Conservation (phyloP, 176 grass and related monocot species). For the Ampelocalamus luodianensis region DNA sequence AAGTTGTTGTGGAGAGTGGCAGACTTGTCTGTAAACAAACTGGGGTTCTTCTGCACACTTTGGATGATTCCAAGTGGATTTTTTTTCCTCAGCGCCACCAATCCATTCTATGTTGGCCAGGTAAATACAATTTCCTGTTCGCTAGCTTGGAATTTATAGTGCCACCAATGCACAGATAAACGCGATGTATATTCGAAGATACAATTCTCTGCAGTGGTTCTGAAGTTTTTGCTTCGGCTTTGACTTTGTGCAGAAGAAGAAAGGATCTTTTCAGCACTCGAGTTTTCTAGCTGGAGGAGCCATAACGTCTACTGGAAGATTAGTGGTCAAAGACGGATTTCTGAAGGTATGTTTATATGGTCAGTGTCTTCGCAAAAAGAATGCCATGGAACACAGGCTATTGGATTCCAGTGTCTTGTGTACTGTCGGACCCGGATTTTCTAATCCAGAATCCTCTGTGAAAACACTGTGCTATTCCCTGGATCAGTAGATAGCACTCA, state of each 20-base stretch:
- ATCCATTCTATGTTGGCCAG: slow-evolving; percentile 78
- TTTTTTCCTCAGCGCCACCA: slow-evolving; percentile 87
- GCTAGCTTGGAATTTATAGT: background rate
- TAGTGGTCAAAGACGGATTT: slow-evolving; percentile 84
- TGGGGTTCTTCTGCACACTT: slow-evolving; percentile 60
- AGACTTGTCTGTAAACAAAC: slow-evolving; percentile 69
- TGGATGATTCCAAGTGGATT: slow-evolving; percentile 85
- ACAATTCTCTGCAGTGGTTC: slow-evolving; percentile 24
- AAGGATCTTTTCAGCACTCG: slow-evolving; percentile 91
- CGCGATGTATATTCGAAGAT: background rate
- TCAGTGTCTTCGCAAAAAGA: too few species aligned
- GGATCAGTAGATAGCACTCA: too few species aligned
- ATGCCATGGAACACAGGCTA: too few species aligned
- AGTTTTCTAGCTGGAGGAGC: slow-evolving; percentile 87
- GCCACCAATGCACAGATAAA: background rate
- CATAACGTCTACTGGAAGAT: slow-evolving; percentile 79
- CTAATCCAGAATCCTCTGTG: too few species aligned
- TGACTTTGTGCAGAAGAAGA: slow-evolving; percentile 77
- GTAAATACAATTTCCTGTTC: slow-evolving; percentile 54
- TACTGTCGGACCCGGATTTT: too few species aligned
- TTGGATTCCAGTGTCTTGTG: too few species aligned
- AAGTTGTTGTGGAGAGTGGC: slow-evolving; percentile 70
- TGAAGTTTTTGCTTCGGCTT: slow-evolving; percentile 6
- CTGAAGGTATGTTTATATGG: slow-evolving; percentile 56
- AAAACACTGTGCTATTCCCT: too few species aligned